phyloP scores from a whole-genome alignment of 1,284 basidiomycete genomes.

The Apiotrichum siamense region DNA sequence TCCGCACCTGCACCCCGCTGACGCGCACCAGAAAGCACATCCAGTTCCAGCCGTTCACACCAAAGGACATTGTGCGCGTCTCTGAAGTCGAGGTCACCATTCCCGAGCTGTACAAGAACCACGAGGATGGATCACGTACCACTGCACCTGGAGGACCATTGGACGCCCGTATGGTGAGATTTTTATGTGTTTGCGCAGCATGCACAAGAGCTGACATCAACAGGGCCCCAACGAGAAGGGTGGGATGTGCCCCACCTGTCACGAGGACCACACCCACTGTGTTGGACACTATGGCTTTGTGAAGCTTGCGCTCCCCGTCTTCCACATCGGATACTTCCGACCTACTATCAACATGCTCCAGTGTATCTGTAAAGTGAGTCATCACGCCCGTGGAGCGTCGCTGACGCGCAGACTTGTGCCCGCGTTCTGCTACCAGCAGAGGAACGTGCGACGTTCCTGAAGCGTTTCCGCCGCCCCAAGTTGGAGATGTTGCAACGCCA shows the following conservation, averaged over 20 bases:
- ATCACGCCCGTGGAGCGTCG: too few species aligned
- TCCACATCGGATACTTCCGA: conserved; percentile 97
- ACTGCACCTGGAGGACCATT: conserved; percentile 89
- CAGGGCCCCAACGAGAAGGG: conserved; percentile 94
- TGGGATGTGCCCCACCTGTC: conserved; percentile 90
- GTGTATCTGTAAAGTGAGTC: conserved; percentile 82
- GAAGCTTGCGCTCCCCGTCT: conserved; percentile 91
- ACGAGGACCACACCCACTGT: conserved; percentile 84
- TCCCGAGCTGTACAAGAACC: conserved; percentile 73
- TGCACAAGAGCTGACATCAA: conserved; percentile 1
- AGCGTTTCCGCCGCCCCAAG: conserved; percentile 79
- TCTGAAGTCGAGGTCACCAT: conserved; percentile 92
- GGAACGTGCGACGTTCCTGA: conserved; percentile 76
- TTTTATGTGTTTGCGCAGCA: background rate
- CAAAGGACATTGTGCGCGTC: conserved; percentile 87
- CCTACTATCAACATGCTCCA: conserved; percentile 90
- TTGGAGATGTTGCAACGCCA: conserved; percentile 93
- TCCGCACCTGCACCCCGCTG: background rate
- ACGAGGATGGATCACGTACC: conserved; percentile 48
- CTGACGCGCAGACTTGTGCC: conserved; percentile 68
- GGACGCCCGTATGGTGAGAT: conserved; percentile 71
- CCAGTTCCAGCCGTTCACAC: conserved; percentile 85
- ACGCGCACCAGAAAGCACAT: conserved; percentile 67
- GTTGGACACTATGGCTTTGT: conserved; percentile 98
- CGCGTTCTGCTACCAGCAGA: conserved; percentile 86